Base-by-base conservation (phyloP, 129 eudicot genomes). In the Escallonia herrerae region DNA sequence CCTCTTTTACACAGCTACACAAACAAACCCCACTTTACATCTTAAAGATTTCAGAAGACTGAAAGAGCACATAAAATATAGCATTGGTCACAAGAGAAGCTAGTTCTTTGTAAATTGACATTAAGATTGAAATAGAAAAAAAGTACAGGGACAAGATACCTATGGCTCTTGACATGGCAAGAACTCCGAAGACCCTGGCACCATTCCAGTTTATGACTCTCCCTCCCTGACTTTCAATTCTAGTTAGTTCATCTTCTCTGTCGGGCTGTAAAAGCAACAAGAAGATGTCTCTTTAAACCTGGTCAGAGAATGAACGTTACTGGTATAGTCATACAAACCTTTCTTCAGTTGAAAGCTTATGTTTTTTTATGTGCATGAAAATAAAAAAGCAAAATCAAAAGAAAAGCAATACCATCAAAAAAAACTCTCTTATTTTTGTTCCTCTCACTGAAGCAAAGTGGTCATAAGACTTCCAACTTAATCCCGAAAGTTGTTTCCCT, bases 121-220 rank as follows among this genome's bases (percentile, higher is more conserved):
- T 22, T 22, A 22, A 22, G 33, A 22, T 22, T 22, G 33, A 22
- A 22, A 22, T 22, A 22, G 33, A 22, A 45, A 5, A 37, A 43
- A 67, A 52, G 57, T 55, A 40, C 33, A 58, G 42, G 60, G 5
- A 39, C 5, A 71, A 74, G 46, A 72, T 78, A 87, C 95, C 95
- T 69, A 87, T 87, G 5, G 95, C 84, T 76, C 95, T 77, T 11
- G 95, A 87, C 95, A 87, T 87, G 56, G 95, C 84, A 70, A 87
- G 95, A 71, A 87, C 90, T 72, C 95, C 95, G 58, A 75, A 67
- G 33, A 87, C 90, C 65, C 95, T 60, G 63, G 85, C 87, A 65
- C 95, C 95, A n/a, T 83, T 70, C 95, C 90, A 83, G 42, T 78
- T 66, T 43, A 87, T 83, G 63, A 87, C 90, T 70, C 58, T 80